A percentile compares a stretch with the other conserved stretches of the same genome.
Conservation (phyloP, 192 early-diverging fungal genomes). For the Podila verticillata region DNA sequence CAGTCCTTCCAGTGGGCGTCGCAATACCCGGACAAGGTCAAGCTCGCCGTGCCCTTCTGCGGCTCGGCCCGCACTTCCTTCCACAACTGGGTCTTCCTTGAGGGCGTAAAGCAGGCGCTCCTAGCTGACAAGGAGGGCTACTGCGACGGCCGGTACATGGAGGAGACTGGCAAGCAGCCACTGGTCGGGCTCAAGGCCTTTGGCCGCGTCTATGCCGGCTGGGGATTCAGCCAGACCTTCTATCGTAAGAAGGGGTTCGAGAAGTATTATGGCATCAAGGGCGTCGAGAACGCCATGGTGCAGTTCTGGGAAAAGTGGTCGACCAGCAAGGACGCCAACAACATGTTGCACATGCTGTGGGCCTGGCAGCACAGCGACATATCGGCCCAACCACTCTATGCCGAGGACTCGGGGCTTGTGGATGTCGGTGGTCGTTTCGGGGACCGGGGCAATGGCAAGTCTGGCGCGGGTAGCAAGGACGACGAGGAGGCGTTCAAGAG, state of each 20-base stretch:
- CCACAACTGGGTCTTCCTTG: slow-evolving; percentile 36
- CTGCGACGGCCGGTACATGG: slow-evolving; percentile 18
- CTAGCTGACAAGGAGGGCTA: slow-evolving; percentile 21
- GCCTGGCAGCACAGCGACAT: slow-evolving; percentile 27
- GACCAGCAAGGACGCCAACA: slow-evolving; percentile 33
- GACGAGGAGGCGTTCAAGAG: background rate
- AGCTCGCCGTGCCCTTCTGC: slow-evolving; percentile 26
- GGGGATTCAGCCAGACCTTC: slow-evolving; percentile 36
- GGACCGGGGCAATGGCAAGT: background rate
- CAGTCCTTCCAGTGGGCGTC: slow-evolving; percentile 34
- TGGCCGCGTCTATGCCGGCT: slow-evolving; percentile 27
- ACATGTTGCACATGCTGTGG: slow-evolving; percentile 39
- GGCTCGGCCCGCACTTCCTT: slow-evolving; percentile 22
- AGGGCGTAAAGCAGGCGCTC: slow-evolving; percentile 21
- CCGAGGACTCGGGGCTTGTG: background rate
- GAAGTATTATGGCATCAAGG: slow-evolving; percentile 21
- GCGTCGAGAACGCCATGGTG: slow-evolving; percentile 19
- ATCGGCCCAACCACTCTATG: slow-evolving; percentile 24
- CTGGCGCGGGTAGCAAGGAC: background rate
- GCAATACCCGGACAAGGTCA: slow-evolving; percentile 25
- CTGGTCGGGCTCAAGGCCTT: slow-evolving; percentile 16
- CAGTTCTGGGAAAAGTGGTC: slow-evolving; percentile 41
- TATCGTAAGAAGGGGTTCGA: slow-evolving; percentile 37
- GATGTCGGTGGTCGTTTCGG: background rate
- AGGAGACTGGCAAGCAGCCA: slow-evolving; percentile 22